phyloP scores from a whole-genome alignment of 2,329 filamentous ascomycete species.

The Pseudogymnoascus verrucosus region DNA sequence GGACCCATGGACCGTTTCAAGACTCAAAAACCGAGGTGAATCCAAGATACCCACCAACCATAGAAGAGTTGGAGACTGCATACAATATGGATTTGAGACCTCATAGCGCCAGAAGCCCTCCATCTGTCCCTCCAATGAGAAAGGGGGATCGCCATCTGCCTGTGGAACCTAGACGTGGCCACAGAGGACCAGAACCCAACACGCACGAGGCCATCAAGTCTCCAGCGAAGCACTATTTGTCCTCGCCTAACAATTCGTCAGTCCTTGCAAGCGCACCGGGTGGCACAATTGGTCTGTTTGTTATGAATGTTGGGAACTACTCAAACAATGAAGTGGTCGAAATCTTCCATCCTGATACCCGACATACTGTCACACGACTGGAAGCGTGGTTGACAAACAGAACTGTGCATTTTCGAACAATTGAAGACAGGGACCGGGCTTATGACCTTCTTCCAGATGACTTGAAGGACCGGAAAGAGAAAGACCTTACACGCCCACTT shows the following conservation, averaged over 20 bases:
- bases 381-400: conserved; percentile 2
- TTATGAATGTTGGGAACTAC: background rate
- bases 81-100: conserved; percentile 1
- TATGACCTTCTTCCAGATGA: background rate
- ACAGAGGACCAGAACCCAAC: background rate
- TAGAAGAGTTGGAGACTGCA: background rate
- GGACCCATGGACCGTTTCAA: background rate
- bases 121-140: background rate
- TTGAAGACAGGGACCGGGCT: background rate
- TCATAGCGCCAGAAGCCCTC: background rate
- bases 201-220: background rate
- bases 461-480: background rate
- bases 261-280: background rate
- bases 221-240: background rate
- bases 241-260: background rate
- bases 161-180: background rate
- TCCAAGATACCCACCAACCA: conserved; percentile 1
- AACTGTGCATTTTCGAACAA: background rate
- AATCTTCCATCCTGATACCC: background rate
- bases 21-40: background rate
- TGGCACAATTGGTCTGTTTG: background rate
- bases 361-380: background rate
- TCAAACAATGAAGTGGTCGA: background rate
- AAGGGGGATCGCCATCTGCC: background rate
- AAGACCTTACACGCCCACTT: background rate